Base-by-base conservation (phyloP, 2,329 filamentous ascomycete species). In the Alternaria brassicicola region DNA sequence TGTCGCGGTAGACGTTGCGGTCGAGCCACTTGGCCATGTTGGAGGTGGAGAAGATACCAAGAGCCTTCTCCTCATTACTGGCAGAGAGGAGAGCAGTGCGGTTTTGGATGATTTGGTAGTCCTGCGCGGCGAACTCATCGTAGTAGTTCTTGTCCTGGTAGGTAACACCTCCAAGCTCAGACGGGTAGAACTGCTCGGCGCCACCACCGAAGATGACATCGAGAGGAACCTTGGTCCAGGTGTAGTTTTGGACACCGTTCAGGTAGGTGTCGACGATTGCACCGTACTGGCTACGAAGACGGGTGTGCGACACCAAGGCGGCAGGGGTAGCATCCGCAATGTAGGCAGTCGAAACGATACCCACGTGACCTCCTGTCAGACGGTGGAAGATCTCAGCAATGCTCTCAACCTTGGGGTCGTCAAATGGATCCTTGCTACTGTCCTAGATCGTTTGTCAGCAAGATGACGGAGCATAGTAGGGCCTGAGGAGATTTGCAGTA, bases 11-110 rank as follows among this genome's bases (percentile, higher is more conserved):
- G 64, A 96, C 75, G 69, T 95, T 93, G 65, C 92, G 88, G 79
- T 96, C 92, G 10, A 96, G 84, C 91, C 92, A 96, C 70, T 92
- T 91, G 39, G 90, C 89, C 73, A 96, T 84, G 78, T 91, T 90
- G 63, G 84, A 85, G 59, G 85, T 84, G 70, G 86, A 88, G 81
- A 95, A 96, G 69, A 96, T 87, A 31, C 92, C 92, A 1, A 96
- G 86, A 0, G 90, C 86, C 70, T 84, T 88, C 64, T 86, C 82
- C 53, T 80, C 80, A 70, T 84, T 86, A 47, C 85, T 81, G 1
- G 85, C 82, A 25, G 81, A 77, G 3, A 84, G 73, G 2, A 96
- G 84, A 2, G 87, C 83, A 2, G 90, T 93, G 77, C 90, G 90
- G 83, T 94, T 93, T 65, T 86, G 79, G 60, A 87, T 86, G 64